These are phyloP conservation scores for Leccinum longicurvipes DNA, from an alignment of 768 basidiomycete genomes.

Conservation along the genomic window DNA sequence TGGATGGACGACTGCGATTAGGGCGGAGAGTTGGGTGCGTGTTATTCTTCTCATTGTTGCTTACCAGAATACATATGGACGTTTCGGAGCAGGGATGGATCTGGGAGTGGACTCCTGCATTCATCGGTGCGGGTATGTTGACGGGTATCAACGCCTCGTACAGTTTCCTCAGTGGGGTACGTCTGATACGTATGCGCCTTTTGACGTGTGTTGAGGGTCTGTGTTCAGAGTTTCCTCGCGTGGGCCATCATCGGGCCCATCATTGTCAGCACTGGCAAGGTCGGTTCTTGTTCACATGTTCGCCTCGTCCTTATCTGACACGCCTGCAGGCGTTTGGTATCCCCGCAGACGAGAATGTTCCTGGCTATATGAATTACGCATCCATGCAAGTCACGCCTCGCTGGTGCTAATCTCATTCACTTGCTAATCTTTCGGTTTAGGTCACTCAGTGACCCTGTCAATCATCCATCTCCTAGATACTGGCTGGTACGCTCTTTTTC, in stretches of 20 bases:
- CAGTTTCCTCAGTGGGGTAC: constrained; percentile 46
- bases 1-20: neutral
- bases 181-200: constrained; percentile 8
- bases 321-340: neutral
- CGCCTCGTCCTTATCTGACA: too few relatives aligned
- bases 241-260: constrained; percentile 62
- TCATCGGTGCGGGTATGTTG: constrained; percentile 60
- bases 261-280: constrained; percentile 34
- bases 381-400: constrained; percentile 10
- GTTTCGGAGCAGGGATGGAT: constrained; percentile 27
- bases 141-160: constrained; percentile 54
- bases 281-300: neutral
- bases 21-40: neutral
- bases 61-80: constrained; percentile 25
- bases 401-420: neutral
- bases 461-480: constrained; percentile 51
- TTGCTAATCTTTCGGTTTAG: constrained; percentile 3
- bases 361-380: constrained; percentile 26
- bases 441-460: constrained; percentile 44
- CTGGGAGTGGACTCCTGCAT: constrained; percentile 45
- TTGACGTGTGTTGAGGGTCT: neutral
- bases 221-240: constrained; percentile 46
- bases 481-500: constrained; percentile 38
- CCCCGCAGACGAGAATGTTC: neutral
- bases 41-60: constrained; percentile 8